Evolutionary conservation across 192 early-diverging fungal species (phyloP).

Genomic region (Gonapodya prolifera): DNA sequence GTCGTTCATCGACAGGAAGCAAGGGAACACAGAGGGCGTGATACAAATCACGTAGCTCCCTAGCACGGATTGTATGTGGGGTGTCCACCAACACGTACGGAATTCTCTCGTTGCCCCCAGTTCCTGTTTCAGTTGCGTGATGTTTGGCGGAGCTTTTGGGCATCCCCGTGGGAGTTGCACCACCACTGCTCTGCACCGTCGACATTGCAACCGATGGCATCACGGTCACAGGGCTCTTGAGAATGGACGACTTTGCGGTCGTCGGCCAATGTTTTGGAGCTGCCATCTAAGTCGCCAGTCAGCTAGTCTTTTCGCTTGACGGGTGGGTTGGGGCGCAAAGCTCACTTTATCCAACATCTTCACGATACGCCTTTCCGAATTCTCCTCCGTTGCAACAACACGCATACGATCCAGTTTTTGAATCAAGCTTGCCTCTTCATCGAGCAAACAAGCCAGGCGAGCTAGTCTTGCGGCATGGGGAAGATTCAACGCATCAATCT

Average conservation of each 20-base stretch:
- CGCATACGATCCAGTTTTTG: conserved; percentile 46
- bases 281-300: conserved; percentile 13
- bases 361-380: conserved; percentile 26
- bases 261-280: conserved; percentile 22
- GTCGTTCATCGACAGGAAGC: conserved; percentile 36
- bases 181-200: not conserved
- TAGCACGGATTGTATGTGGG: conserved; percentile 38
- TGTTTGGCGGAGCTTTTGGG: conserved; percentile 14
- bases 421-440: conserved; percentile 41
- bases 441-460: conserved; percentile 38
- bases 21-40: conserved; percentile 33
- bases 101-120: conserved; percentile 8
- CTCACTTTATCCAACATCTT: conserved; percentile 30
- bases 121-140: conserved; percentile 5
- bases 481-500: conserved; percentile 33
- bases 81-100: conserved; percentile 29
- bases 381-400: conserved; percentile 37
- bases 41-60: conserved; percentile 46
- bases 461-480: conserved; percentile 36
- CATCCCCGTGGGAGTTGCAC: not conserved
- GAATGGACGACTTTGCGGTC: not conserved
- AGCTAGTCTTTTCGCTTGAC: not conserved
- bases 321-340: not conserved
- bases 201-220: conserved; percentile 4
- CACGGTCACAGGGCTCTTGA: conserved; percentile 11